phyloP scores from a whole-genome alignment of 192 early-diverging fungal genomes.

The Neocallimastix lanati region DNA sequence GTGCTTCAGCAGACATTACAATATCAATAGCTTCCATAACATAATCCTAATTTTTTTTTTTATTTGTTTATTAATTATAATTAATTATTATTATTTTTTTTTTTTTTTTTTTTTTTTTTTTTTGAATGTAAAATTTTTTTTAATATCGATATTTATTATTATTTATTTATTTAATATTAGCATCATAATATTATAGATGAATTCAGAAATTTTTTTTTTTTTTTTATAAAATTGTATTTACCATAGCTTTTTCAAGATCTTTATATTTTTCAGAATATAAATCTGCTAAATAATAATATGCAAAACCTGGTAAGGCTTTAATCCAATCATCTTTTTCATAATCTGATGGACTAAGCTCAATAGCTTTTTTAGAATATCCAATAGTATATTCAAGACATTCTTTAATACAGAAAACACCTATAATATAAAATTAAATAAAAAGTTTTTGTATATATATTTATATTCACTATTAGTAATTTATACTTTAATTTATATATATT shows the following conservation, averaged over 20 bases:
- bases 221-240: too few relatives aligned
- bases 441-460: too few relatives aligned
- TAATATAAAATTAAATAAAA: not conserved
- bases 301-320: not conserved
- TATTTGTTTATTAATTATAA: too few relatives aligned
- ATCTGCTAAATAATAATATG: not conserved
- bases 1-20: not conserved
- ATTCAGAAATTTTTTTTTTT: too few relatives aligned
- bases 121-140: too few relatives aligned
- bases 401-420: not conserved
- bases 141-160: too few relatives aligned
- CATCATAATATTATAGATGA: too few relatives aligned
- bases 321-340: not conserved
- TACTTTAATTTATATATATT: too few relatives aligned
- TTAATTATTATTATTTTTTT: too few relatives aligned
- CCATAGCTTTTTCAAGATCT: not conserved
- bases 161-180: too few relatives aligned
- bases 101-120: too few relatives aligned
- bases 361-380: not conserved
- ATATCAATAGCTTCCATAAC: not conserved
- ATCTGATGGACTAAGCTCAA: not conserved
- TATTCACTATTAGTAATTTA: too few relatives aligned
- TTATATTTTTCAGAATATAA: not conserved
- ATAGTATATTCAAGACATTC: not conserved
- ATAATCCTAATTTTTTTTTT: not conserved